Evolutionary conservation across 805 yeast genomes (phyloP), one percentile per base, ranked within the genome.

Genomic region (Scheffersomyces amazonensis): DNA sequence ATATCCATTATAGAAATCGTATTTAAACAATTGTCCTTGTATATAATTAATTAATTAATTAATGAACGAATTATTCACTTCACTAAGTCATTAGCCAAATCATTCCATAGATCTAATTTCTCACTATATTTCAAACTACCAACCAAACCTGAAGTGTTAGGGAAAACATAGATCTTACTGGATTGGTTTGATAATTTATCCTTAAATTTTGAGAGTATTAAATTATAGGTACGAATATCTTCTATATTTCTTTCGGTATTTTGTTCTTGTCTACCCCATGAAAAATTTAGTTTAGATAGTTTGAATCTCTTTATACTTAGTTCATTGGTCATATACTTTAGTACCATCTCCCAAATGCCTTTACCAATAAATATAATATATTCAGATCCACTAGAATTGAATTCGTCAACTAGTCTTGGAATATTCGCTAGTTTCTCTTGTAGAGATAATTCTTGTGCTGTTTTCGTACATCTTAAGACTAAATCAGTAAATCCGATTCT

Each of bases 101-200:
- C 55, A 11, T 50, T 48, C 88, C 88, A 83, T 13, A 73, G 45
- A 3, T 40, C 48, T 35, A 76, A 50, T 50, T 80, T 80, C 28
- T 66, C 69, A 0, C 58, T 62, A 39, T 62, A 63, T 20, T 67
- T 60, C 50, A 79, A 60, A 45, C 58, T 59, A 8, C 82, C 71
- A 7, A 81, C 90, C 6, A 85, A 57, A 1, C 91, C 91, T 4
- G 88, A 81, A 0, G 90, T 83, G 32, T 80, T 80, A 2, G 90
- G 89, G 19, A 83, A 71, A 5, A 84, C 88, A 55, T 70, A 80
- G 0, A 78, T 54, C 4, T 51, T 40, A n/a, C 52, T 42, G 40
- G 57, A 46, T 19, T 41, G 18, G 15, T n/a, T 27, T 4, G 32
- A 46, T 35, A 53, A 42, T 13, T 40, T 40, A 2, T 39, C 17